Evolutionary conservation across 352 stramenopile genomes (phyloP), one percentile per base, ranked within the genome.

Genomic region (Phytophthora pseudosyringae): DNA sequence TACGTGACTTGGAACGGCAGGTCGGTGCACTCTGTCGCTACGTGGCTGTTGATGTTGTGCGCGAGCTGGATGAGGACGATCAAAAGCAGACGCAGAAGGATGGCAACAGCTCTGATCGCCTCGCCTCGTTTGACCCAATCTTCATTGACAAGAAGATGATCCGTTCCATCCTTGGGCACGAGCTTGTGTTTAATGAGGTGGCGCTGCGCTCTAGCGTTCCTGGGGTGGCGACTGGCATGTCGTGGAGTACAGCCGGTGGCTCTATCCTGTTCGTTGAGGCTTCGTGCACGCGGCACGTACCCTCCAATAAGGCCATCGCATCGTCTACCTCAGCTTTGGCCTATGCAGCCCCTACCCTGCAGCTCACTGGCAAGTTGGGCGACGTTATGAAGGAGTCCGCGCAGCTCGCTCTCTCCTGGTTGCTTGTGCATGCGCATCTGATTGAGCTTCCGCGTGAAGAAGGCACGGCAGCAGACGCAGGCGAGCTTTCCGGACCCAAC

Each of bases 321-420:
- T 44, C 53, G 5, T 70, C 67, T 41, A 56, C 32, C 9, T 61
- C 45, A 25, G 59, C 68, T 26, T 67, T 65, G 10, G 58, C 56
- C 11, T 66, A 68, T 13, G 28, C 60, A 13, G 29, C 72, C 1
- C 82, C 82, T 29, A 76, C 57, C 0, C 53, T 93, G 18, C 79
- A 91, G 52, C 69, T 93, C 15, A 93, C 83, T 28, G 85, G 84
- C 10, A 93, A 89, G 33, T 67, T 94, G 6, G 82, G 84, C n/a
- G 81, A 97, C 39, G 87, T 95, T 25, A 96, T 96, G 89, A 95
- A 96, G 49, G 89, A 97, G 50, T 96, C 88, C 16, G 86, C 88
- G 4, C 80, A 93, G 31, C 81, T 97, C 28, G 89, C 87, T 18
- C 71, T 97, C 28, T 91, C 83, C 44, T 97, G 87, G 87, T 63